phyloP scores from a whole-genome alignment of 2,329 filamentous ascomycete species.

The Emergomyces africanus region DNA sequence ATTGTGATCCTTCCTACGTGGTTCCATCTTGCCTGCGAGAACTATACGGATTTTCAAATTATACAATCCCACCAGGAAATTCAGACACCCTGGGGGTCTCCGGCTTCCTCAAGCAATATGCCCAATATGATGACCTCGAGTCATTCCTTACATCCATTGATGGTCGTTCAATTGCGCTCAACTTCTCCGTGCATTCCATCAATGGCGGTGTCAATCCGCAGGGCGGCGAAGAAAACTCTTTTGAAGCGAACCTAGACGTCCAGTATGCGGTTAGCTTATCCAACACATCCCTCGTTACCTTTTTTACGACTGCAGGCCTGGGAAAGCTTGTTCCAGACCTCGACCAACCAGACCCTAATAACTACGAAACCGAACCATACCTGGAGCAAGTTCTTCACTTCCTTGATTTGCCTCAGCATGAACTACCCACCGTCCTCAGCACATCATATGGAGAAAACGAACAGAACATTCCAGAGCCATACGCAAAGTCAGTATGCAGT shows the following conservation, averaged over 20 bases:
- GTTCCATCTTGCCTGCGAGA: conserved; percentile 38
- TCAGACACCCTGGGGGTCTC: conserved; percentile 34
- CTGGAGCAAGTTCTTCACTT: conserved; percentile 51
- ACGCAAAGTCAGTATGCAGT: conserved; percentile 49
- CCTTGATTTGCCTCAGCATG: conserved; percentile 38
- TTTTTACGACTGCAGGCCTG: conserved; percentile 48
- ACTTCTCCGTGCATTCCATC: conserved; percentile 46
- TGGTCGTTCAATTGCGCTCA: too few relatives aligned
- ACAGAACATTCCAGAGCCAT: conserved; percentile 45
- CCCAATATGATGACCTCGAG: background rate
- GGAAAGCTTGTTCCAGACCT: conserved; percentile 40
- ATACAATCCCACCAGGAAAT: conserved; percentile 20
- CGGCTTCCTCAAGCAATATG: conserved; percentile 36
- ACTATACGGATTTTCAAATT: conserved; percentile 38
- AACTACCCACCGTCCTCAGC: conserved; percentile 50
- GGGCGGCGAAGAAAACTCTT: conserved; percentile 27
- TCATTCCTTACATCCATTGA: conserved; percentile 36
- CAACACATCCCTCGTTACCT: conserved; percentile 38
- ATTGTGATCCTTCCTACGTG: conserved; percentile 29
- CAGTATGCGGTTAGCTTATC: conserved; percentile 47
- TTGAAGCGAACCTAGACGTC: conserved; percentile 52
- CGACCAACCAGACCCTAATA: conserved; percentile 24
- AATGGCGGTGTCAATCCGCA: conserved; percentile 44
- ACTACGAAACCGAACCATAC: conserved; percentile 53
- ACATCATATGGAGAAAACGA: conserved; percentile 63